Conservation (phyloP, 768 basidiomycete species). For the Leucosporidium yakuticum region DNA sequence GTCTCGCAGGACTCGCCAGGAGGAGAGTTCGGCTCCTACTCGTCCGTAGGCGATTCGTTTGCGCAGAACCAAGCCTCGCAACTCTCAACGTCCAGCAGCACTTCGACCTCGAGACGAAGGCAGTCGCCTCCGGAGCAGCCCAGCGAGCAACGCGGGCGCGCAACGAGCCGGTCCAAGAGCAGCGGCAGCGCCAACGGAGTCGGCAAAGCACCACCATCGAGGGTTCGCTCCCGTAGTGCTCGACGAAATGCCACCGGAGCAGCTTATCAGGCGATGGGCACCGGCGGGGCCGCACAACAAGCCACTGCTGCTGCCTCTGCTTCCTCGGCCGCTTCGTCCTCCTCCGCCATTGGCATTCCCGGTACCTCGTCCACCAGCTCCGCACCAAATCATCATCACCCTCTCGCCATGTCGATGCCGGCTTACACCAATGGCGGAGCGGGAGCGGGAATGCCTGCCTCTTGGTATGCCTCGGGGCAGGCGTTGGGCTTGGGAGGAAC, state of each 20-base stretch:
- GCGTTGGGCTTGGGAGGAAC: background rate
- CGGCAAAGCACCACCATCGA: slow-evolving; percentile 42
- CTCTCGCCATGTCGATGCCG: slow-evolving; percentile 25
- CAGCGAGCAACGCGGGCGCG: slow-evolving; percentile 1
- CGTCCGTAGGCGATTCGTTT: background rate
- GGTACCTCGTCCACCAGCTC: slow-evolving; percentile 43
- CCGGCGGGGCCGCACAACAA: slow-evolving; percentile 49
- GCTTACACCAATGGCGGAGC: slow-evolving; percentile 13
- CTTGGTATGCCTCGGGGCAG: background rate
- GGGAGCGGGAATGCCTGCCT: background rate
- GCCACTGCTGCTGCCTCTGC: slow-evolving; percentile 57
- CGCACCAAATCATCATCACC: slow-evolving; percentile 47
- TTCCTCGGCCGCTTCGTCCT: slow-evolving; percentile 54
- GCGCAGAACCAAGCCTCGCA: background rate
- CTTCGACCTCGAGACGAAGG: background rate
- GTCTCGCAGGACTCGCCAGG: too few species aligned
- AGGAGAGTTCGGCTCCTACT: slow-evolving; percentile 2
- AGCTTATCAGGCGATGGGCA: slow-evolving; percentile 42
- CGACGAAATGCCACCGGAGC: slow-evolving; percentile 45
- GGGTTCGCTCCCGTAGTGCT: slow-evolving; percentile 40
- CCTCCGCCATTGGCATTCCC: slow-evolving; percentile 69
- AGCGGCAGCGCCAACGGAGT: slow-evolving; percentile 31
- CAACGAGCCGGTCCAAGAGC: slow-evolving; percentile 12
- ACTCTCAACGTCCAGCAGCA: background rate
- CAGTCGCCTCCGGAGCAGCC: background rate